Conservation (phyloP, 805 yeast species). For the Wickerhamomyces queroliae region DNA sequence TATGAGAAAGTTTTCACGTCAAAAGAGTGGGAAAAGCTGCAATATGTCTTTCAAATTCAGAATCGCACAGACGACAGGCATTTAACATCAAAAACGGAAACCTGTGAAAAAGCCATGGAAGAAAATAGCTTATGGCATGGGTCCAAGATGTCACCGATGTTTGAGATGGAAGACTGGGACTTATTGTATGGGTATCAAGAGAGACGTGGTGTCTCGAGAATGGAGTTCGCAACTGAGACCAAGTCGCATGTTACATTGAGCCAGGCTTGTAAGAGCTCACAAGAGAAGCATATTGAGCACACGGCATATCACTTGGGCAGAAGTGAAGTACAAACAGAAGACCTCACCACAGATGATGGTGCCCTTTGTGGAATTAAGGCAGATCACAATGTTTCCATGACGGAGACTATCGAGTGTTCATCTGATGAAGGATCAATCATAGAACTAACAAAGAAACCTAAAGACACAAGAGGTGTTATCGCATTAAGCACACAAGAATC, state of each 20-base stretch:
- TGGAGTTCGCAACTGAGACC: not conserved
- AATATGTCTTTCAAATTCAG: not conserved
- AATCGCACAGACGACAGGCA: not conserved
- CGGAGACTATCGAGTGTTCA: not conserved
- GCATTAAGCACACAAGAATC: not conserved
- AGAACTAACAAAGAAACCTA: not conserved
- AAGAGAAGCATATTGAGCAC: not conserved
- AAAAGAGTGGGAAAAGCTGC: not conserved
- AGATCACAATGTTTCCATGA: not conserved
- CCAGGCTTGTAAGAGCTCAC: not conserved
- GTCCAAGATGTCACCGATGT: not conserved
- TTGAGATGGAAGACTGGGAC: not conserved
- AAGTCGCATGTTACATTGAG: not conserved
- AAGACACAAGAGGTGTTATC: not conserved
- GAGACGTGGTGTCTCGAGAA: not conserved
- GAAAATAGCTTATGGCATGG: not conserved
- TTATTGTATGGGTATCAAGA: not conserved
- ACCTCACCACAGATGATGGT: not conserved
- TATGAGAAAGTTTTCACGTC: not conserved
- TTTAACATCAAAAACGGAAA: not conserved
- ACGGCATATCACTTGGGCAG: not conserved
- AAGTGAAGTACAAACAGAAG: not conserved
- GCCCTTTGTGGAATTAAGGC: not conserved
- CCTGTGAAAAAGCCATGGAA: not conserved
- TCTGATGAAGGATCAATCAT: conserved; percentile 1